A percentile compares a stretch with the other conserved stretches of the same genome.
Conservation (phyloP, 495 filamentous ascomycete genomes). For the Penicillium flavigenum region DNA sequence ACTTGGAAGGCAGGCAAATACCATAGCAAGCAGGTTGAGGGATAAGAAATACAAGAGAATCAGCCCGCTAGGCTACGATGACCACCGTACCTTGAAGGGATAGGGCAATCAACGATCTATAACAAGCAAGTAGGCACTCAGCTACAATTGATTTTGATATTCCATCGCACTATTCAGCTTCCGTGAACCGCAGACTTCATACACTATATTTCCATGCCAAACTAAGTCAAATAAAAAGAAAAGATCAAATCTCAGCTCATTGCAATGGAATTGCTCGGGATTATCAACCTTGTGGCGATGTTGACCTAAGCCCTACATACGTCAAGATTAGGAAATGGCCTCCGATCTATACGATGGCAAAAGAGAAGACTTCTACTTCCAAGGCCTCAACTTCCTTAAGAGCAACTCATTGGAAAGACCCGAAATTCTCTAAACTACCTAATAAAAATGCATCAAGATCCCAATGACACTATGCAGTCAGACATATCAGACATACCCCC, state of each 20-base stretch:
- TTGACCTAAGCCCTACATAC: constrained; percentile 19
- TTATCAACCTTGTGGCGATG: constrained; percentile 5
- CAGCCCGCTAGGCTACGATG: background rate
- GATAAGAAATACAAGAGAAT: background rate
- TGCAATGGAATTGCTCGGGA: constrained; percentile 9
- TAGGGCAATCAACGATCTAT: background rate
- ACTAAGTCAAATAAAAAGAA: background rate
- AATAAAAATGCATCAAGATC: constrained; percentile 2
- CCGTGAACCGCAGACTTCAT: background rate
- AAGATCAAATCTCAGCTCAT: background rate
- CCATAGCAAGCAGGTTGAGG: background rate
- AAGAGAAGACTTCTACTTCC: background rate
- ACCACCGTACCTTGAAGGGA: background rate
- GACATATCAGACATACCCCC: constrained; percentile 11
- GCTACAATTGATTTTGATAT: background rate
- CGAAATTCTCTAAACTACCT: background rate
- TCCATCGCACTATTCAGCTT: background rate
- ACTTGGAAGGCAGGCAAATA: background rate
- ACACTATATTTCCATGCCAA: background rate
- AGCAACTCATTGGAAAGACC: too few relatives aligned
- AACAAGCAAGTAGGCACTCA: background rate
- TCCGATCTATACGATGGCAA: constrained; percentile 13
- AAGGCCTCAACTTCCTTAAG: background rate
- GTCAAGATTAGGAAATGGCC: constrained; percentile 23
- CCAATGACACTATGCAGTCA: constrained; percentile 5